phyloP scores from a whole-genome alignment of 768 basidiomycete genomes.

The Rhizopogon rudus region DNA sequence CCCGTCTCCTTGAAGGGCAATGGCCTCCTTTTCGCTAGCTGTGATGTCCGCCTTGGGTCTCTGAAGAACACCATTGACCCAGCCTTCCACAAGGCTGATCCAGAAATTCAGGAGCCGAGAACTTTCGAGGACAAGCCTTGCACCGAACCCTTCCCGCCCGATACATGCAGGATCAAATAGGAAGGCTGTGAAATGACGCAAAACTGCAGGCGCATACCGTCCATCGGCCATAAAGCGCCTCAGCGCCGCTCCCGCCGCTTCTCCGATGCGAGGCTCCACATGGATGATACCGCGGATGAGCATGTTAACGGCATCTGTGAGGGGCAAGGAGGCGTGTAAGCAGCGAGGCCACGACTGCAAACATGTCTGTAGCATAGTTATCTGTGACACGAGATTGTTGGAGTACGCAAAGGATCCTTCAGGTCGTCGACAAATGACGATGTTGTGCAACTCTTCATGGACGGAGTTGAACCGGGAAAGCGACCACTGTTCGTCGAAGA shows the following conservation, averaged over 20 bases:
- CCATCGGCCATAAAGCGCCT: conserved; percentile 68
- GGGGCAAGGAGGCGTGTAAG: conserved; percentile 48
- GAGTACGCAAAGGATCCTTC: conserved; percentile 68
- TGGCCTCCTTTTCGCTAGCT: conserved; percentile 35
- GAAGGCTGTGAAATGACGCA: conserved; percentile 63
- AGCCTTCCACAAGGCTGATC: conserved; percentile 64
- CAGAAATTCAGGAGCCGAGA: conserved; percentile 66
- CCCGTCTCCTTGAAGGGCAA: conserved; percentile 48
- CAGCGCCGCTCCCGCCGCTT: conserved; percentile 64
- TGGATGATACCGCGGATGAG: conserved; percentile 81
- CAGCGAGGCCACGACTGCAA: conserved; percentile 86
- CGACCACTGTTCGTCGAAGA: conserved; percentile 85
- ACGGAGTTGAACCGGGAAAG: conserved; percentile 40
- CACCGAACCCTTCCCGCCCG: conserved; percentile 56
- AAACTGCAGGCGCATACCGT: conserved; percentile 47
- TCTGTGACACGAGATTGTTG: conserved; percentile 48
- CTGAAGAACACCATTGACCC: conserved; percentile 49
- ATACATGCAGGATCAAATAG: conserved; percentile 68
- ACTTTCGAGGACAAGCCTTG: conserved; percentile 63
- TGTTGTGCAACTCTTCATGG: conserved; percentile 68
- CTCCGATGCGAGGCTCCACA: conserved; percentile 69
- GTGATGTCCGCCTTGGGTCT: conserved; percentile 34
- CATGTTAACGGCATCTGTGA: conserved; percentile 68
- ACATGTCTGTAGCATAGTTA: conserved; percentile 68
- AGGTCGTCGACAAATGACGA: conserved; percentile 61